A percentile compares a stretch with the other conserved stretches of the same genome.
Evolutionary conservation across 139 green algal species (phyloP).

Genomic region (Nannochloris sp.): DNA sequence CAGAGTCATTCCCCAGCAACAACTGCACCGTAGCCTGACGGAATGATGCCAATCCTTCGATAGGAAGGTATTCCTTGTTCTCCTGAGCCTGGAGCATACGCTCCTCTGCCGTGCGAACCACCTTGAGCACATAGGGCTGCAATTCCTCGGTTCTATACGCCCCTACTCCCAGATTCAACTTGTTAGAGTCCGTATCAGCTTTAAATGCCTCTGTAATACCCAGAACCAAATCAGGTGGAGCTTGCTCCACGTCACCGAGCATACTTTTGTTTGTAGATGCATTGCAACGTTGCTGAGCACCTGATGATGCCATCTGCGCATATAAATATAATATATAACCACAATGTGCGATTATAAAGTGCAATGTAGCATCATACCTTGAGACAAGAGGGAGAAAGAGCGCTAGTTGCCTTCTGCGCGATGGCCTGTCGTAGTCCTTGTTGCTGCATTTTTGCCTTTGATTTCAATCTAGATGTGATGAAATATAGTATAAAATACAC

Average conservation of each 20-base stretch:
- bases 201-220: conserved; percentile 92
- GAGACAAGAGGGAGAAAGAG: no score
- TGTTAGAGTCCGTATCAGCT: conserved; percentile 49
- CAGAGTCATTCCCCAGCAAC: conserved; percentile 64
- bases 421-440: no score
- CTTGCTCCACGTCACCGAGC: conserved; percentile 40
- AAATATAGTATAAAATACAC: no score
- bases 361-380: no score
- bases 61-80: conserved; percentile 92
- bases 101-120: conserved; percentile 88
- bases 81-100: conserved; percentile 69
- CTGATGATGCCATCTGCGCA: not conserved
- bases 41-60: conserved; percentile 83
- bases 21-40: conserved; percentile 75
- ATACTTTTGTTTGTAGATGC: not conserved
- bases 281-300: not conserved
- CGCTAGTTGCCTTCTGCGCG: no score
- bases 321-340: not conserved
- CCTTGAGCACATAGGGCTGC: conserved; percentile 86
- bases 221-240: conserved; percentile 82
- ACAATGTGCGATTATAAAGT: no score
- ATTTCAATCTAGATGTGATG: no score
- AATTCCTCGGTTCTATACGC: conserved; percentile 93
- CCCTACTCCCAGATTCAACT: conserved; percentile 97
- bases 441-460: no score